Percentiles rank a stretch among this genome's conserved stretches.
These are phyloP conservation scores for Xylariaceae sp. DNA, from an alignment of 2,329 filamentous ascomycete species.

Conservation along the genomic window DNA sequence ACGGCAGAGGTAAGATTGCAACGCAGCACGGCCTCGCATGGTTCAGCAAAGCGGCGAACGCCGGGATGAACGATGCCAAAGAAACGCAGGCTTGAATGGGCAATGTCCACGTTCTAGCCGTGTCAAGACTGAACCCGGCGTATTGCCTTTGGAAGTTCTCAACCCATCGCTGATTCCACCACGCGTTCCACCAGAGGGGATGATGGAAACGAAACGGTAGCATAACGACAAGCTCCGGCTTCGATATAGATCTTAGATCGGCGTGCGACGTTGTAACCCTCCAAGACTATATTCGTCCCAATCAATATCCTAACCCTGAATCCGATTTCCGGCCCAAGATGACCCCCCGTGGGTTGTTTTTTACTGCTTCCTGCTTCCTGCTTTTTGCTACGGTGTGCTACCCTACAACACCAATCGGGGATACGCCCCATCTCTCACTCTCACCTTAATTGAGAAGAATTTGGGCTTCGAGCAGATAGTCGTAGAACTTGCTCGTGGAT, in stretches of 20 bases:
- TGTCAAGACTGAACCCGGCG: neutral
- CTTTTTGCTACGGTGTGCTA: too few relatives aligned
- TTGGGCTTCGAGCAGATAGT: conserved; percentile 7
- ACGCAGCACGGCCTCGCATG: neutral
- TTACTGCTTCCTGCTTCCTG: neutral
- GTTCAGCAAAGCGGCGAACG: neutral
- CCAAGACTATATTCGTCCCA: conserved; percentile 25
- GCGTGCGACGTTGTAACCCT: conserved; percentile 18
- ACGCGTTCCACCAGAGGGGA: conserved; percentile 8
- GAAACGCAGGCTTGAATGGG: too few relatives aligned
- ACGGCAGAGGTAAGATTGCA: neutral
- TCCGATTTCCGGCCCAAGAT: conserved; percentile 28
- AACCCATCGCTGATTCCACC: conserved; percentile 6
- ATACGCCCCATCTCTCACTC: neutral
- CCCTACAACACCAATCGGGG: neutral
- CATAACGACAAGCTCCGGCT: conserved; percentile 3
- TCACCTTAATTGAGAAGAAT: neutral
- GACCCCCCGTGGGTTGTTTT: conserved; percentile 18
- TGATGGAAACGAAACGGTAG: neutral
- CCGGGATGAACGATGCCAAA: neutral
- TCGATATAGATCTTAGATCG: conserved; percentile 21
- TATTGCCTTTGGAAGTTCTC: neutral
- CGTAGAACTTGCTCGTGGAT: neutral
- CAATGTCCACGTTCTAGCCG: too few relatives aligned
- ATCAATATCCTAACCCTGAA: conserved; percentile 20